Conservation (phyloP, 1,284 basidiomycete genomes). For the Boletus sp. region DNA sequence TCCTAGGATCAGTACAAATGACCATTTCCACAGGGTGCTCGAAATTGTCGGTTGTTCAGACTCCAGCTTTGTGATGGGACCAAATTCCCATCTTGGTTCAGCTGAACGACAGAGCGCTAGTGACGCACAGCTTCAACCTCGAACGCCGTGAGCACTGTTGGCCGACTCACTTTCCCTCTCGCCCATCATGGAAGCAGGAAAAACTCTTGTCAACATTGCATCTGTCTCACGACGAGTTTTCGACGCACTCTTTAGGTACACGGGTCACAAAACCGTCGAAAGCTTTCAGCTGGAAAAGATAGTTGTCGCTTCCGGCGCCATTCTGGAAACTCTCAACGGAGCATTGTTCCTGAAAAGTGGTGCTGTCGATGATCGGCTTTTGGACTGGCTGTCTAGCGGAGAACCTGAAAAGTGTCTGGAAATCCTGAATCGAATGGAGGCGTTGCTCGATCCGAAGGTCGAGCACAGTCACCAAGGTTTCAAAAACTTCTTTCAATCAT, state of each 20-base stretch:
- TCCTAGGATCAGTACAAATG: too few species aligned
- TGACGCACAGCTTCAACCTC: too few species aligned
- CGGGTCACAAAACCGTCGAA: slow-evolving; percentile 10
- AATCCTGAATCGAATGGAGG: slow-evolving; percentile 4
- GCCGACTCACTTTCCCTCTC: too few species aligned
- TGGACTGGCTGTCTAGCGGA: slow-evolving; percentile 4
- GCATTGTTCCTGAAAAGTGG: background rate
- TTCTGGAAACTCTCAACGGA: slow-evolving; percentile 5
- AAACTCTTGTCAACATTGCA: slow-evolving; percentile 7
- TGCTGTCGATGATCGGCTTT: slow-evolving; percentile 4
- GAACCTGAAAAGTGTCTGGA: slow-evolving; percentile 2
- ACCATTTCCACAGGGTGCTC: too few species aligned
- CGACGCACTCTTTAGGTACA: background rate
- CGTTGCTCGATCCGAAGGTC: background rate
- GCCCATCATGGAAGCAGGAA: background rate
- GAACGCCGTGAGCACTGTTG: too few species aligned
- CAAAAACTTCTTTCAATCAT: background rate
- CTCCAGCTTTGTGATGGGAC: too few species aligned
- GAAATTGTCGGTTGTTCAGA: too few species aligned
- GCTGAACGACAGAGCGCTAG: too few species aligned
- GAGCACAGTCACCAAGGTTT: too few species aligned
- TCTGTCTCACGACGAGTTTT: slow-evolving; percentile 4
- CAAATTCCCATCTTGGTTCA: too few species aligned
- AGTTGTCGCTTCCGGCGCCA: slow-evolving; percentile 4
- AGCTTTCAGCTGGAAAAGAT: slow-evolving; percentile 12